phyloP scores from a whole-genome alignment of 768 basidiomycete species.

The Floccularia luteovirens region DNA sequence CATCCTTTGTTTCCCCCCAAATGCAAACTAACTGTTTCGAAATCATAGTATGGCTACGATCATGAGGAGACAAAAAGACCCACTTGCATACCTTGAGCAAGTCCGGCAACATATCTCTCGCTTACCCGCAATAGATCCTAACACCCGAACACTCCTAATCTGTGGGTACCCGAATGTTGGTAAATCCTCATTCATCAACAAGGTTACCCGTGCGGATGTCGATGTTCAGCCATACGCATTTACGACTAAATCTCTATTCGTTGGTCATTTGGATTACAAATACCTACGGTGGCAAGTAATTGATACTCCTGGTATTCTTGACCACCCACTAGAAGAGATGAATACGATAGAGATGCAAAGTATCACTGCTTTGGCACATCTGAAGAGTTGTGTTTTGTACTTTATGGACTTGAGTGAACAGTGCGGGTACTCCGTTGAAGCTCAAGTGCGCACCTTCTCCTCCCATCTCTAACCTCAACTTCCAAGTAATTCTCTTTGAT shows the following conservation, averaged over 20 bases:
- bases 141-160: slow-evolving; percentile 93
- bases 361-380: slow-evolving; percentile 94
- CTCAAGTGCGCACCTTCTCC: slow-evolving; percentile 55
- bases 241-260: slow-evolving; percentile 97
- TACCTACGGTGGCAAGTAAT: slow-evolving; percentile 99
- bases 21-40: slow-evolving; percentile 5
- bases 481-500: not conserved
- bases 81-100: slow-evolving; percentile 96
- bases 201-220: slow-evolving; percentile 97
- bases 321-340: slow-evolving; percentile 99
- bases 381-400: slow-evolving; percentile 91
- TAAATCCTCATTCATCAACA: slow-evolving; percentile 99
- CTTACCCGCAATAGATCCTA: slow-evolving; percentile 96
- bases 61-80: slow-evolving; percentile 98
- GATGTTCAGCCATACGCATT: slow-evolving; percentile 99
- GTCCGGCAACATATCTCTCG: slow-evolving; percentile 98
- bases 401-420: slow-evolving; percentile 99
- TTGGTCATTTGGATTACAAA: slow-evolving; percentile 98
- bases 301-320: slow-evolving; percentile 96
- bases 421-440: slow-evolving; percentile 95
- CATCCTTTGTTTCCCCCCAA: not conserved
- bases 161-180: slow-evolving; percentile 99
- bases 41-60: slow-evolving; percentile 87
- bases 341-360: slow-evolving; percentile 99
- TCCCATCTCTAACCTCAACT: too few relatives aligned